Conservation (phyloP, 2,329 filamentous ascomycete genomes). For the Penicillium hesseltinei region DNA sequence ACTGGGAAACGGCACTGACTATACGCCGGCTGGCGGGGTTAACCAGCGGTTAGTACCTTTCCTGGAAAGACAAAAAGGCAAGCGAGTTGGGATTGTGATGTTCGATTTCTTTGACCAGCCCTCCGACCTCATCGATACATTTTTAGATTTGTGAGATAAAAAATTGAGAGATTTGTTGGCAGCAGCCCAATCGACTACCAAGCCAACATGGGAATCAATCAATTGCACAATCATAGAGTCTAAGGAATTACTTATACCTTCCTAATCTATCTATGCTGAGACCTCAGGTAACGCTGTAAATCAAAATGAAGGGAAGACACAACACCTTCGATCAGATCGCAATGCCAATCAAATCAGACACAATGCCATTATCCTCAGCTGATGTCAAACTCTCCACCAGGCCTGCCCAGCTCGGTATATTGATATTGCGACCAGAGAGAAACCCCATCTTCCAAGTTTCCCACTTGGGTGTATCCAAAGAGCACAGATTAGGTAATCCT, state of each 20-base stretch:
- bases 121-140: conserved; percentile 40
- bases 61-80: conserved; percentile 40
- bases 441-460: conserved; percentile 5
- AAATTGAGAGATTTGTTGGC: not conserved
- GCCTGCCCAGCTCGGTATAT: not conserved
- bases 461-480: conserved; percentile 3
- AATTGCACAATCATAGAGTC: not conserved
- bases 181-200: not conserved
- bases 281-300: too few species aligned
- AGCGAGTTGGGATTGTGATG: conserved; percentile 53
- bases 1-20: conserved; percentile 41
- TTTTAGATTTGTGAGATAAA: conserved; percentile 30
- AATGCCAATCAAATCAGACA: not conserved
- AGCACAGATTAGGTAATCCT: not conserved
- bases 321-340: not conserved
- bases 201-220: not conserved
- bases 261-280: too few species aligned
- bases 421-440: not conserved
- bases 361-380: not conserved
- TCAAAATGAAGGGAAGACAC: too few species aligned
- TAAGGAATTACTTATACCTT: too few species aligned
- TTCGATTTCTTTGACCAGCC: conserved; percentile 53
- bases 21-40: conserved; percentile 44
- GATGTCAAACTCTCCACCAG: conserved; percentile 1
- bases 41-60: conserved; percentile 45